phyloP scores from a whole-genome alignment of 495 filamentous ascomycete genomes.

The Penicillium pancosmium region DNA sequence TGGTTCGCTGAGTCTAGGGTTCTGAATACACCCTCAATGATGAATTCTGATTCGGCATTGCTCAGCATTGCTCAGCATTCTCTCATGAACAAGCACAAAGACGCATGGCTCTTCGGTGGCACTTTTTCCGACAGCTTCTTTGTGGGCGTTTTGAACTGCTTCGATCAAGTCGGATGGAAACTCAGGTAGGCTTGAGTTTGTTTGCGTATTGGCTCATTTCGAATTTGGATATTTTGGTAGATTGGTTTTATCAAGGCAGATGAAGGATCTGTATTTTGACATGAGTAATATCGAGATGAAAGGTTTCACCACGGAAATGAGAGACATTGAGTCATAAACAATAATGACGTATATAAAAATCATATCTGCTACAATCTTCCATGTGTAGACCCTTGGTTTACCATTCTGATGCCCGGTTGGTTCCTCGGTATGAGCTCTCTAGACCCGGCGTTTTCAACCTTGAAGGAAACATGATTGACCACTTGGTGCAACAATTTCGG shows the following conservation, averaged over 20 bases:
- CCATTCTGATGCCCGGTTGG: neutral
- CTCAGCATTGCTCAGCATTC: neutral
- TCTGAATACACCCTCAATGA: conserved; percentile 10
- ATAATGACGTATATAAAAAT: neutral
- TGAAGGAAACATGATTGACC: neutral
- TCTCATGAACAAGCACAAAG: conserved; percentile 10
- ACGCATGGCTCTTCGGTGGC: neutral
- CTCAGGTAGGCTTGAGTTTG: neutral
- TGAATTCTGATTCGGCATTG: conserved; percentile 4
- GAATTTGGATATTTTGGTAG: neutral
- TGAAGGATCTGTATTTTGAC: neutral
- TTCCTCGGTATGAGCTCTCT: neutral
- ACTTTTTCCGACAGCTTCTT: neutral
- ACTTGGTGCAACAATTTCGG: too few relatives aligned
- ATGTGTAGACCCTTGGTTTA: neutral
- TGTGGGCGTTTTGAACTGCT: conserved; percentile 6
- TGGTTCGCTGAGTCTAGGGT: conserved; percentile 4
- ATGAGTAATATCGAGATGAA: neutral
- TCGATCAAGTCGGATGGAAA: conserved; percentile 5
- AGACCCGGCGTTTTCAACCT: neutral
- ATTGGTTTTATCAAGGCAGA: neutral
- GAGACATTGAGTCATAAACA: neutral
- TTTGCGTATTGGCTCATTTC: neutral
- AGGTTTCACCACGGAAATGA: neutral
- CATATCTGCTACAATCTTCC: neutral